Evolutionary conservation across 768 basidiomycete species (phyloP).

Genomic region (Lentinula lateritia): DNA sequence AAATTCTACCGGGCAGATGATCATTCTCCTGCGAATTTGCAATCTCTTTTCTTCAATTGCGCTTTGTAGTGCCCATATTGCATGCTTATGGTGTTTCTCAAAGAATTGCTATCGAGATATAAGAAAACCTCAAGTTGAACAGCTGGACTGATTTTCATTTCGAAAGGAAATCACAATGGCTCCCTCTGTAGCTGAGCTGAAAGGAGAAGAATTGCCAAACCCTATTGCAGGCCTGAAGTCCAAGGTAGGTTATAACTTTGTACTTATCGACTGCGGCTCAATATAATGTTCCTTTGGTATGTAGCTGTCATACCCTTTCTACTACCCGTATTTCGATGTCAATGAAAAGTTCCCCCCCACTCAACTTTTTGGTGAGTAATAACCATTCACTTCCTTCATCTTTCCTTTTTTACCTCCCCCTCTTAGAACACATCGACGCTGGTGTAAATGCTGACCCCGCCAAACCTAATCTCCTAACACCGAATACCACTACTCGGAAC

Average conservation of each 20-base stretch:
- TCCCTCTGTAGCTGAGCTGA: slow-evolving; percentile 4
- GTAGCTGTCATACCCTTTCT: slow-evolving; percentile 37
- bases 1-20: not conserved
- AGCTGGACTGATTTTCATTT: not conserved
- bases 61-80: slow-evolving; percentile 1
- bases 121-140: not conserved
- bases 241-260: not conserved
- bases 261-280: no score
- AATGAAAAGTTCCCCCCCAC: slow-evolving; percentile 46
- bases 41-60: not conserved
- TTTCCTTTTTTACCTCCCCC: not conserved
- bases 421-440: slow-evolving; percentile 34
- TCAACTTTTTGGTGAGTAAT: slow-evolving; percentile 34
- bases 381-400: not conserved
- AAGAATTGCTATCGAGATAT: not conserved
- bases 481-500: slow-evolving; percentile 30
- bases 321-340: slow-evolving; percentile 40
- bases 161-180: not conserved
- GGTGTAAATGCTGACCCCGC: slow-evolving; percentile 42
- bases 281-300: no score
- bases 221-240: not conserved
- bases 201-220: not conserved
- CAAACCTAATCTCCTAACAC: slow-evolving; percentile 44
- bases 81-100: slow-evolving; percentile 2
- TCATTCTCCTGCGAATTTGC: not conserved